Conservation (phyloP, 78 protist genomes). For the Protostelium mycophagum region DNA sequence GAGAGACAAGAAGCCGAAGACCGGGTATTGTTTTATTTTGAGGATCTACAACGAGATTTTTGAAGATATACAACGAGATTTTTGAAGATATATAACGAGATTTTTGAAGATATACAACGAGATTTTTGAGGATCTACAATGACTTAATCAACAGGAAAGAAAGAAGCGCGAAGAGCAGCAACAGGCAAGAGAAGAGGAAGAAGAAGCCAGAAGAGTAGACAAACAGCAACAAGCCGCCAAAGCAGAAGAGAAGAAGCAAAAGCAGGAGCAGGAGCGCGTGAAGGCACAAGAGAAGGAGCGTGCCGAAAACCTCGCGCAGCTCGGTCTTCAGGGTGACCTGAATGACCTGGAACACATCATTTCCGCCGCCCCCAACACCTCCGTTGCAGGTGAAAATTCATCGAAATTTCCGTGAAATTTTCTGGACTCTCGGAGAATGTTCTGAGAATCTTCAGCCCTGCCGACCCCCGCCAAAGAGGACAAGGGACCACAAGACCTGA, state of each 20-base stretch:
- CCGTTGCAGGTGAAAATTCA: slow-evolving; percentile 40
- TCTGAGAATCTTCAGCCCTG: slow-evolving; percentile 18
- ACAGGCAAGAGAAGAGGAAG: not conserved
- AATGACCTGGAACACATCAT: slow-evolving; percentile 28
- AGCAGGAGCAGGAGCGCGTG: slow-evolving; percentile 31
- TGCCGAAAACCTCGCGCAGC: slow-evolving; percentile 22
- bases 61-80: not conserved
- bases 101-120: slow-evolving; percentile 33
- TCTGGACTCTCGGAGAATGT: slow-evolving; percentile 51
- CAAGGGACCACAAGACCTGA: not conserved
- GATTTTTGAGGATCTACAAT: slow-evolving; percentile 29
- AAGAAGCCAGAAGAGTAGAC: slow-evolving; percentile 4
- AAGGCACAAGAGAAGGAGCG: slow-evolving; percentile 20
- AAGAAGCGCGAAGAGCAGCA: slow-evolving; percentile 32
- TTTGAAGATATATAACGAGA: slow-evolving; percentile 10
- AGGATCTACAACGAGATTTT: not conserved
- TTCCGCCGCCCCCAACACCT: slow-evolving; percentile 23
- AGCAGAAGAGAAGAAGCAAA: slow-evolving; percentile 21
- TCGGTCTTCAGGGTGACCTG: slow-evolving; percentile 41
- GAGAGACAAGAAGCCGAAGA: slow-evolving; percentile 8
- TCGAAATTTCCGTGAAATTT: slow-evolving; percentile 34
- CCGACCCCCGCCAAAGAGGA: slow-evolving; percentile 7
- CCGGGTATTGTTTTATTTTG: slow-evolving; percentile 9
- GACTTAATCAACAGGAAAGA: slow-evolving; percentile 10
- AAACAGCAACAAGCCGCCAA: not conserved